These are phyloP conservation scores for Radiomyces spectabilis DNA, from an alignment of 192 early-diverging fungal genomes.

Conservation along the genomic window DNA sequence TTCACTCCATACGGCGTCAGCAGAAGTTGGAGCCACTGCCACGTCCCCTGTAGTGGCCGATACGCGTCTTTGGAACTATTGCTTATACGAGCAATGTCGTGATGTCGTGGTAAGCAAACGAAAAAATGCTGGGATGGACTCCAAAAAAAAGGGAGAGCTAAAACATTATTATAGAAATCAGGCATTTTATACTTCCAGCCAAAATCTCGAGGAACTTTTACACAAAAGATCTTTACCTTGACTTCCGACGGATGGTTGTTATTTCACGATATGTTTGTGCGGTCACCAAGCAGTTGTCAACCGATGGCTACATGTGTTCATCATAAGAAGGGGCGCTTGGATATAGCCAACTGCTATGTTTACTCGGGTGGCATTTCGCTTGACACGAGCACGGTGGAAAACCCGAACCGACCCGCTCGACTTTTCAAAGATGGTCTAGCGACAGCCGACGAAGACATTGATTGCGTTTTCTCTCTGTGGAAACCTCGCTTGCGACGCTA, in stretches of 20 bases:
- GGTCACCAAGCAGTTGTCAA: not conserved
- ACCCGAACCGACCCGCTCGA: not conserved
- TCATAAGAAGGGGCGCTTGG: constrained; percentile 2
- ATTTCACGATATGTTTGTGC: constrained; percentile 8
- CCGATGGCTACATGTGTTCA: not conserved
- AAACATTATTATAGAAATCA: constrained; percentile 14
- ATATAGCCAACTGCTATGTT: constrained; percentile 16
- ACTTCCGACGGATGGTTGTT: constrained; percentile 11
- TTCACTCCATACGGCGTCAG: no score
- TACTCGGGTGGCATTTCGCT: constrained; percentile 11
- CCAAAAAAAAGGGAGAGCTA: not conserved
- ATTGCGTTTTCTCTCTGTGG: constrained; percentile 23
- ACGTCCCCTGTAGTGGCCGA: no score
- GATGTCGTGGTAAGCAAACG: constrained; percentile 16
- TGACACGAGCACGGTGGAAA: not conserved
- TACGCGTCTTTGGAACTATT: constrained; percentile 20
- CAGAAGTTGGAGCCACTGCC: no score
- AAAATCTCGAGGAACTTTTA: constrained; percentile 6
- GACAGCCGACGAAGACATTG: constrained; percentile 7
- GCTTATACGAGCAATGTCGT: constrained; percentile 17
- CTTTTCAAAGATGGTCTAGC: constrained; percentile 15
- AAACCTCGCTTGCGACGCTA: not conserved
- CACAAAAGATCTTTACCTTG: constrained; percentile 13
- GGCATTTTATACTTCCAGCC: constrained; percentile 19
- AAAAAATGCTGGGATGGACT: not conserved